Conservation (phyloP, 805 yeast genomes). For the Saccharomyces jurei region DNA sequence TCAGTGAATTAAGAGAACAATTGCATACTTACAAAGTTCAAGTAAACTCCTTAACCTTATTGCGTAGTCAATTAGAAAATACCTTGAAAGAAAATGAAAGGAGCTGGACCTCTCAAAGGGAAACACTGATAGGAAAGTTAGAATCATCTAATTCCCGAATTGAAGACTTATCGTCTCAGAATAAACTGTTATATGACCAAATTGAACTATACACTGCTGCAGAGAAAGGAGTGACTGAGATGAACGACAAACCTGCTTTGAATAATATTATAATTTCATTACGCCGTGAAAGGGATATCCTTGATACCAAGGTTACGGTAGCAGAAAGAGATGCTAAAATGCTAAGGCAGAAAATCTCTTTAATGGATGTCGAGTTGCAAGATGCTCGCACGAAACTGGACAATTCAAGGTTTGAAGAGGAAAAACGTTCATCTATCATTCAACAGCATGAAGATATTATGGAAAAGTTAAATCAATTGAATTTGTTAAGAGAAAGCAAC, state of each 20-base stretch:
- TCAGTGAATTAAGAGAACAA: slow-evolving; percentile 36
- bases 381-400: slow-evolving; percentile 43
- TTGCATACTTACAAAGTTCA: slow-evolving; percentile 25
- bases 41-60: slow-evolving; percentile 19
- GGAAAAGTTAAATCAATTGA: slow-evolving; percentile 52
- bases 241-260: neutral
- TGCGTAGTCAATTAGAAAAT: slow-evolving; percentile 27
- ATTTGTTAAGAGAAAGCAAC: slow-evolving; percentile 61
- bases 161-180: slow-evolving; percentile 58
- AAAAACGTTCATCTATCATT: slow-evolving; percentile 16
- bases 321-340: slow-evolving; percentile 46
- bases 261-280: slow-evolving; percentile 50
- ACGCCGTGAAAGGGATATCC: slow-evolving; percentile 67
- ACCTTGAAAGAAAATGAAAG: slow-evolving; percentile 33
- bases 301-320: slow-evolving; percentile 49
- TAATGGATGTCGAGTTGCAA: slow-evolving; percentile 42
- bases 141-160: slow-evolving; percentile 37
- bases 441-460: slow-evolving; percentile 39
- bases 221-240: neutral
- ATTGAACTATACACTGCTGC: slow-evolving; percentile 38
- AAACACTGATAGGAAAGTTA: slow-evolving; percentile 40
- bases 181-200: slow-evolving; percentile 59
- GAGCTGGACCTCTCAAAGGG: slow-evolving; percentile 40
- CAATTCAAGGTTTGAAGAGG: slow-evolving; percentile 30
- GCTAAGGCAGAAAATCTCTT: slow-evolving; percentile 43